Percentiles rank a stretch among this genome's conserved stretches.
These are phyloP conservation scores for Aspergillus pseudonomiae DNA, from an alignment of 2,329 filamentous ascomycete genomes.

Conservation along the genomic window DNA sequence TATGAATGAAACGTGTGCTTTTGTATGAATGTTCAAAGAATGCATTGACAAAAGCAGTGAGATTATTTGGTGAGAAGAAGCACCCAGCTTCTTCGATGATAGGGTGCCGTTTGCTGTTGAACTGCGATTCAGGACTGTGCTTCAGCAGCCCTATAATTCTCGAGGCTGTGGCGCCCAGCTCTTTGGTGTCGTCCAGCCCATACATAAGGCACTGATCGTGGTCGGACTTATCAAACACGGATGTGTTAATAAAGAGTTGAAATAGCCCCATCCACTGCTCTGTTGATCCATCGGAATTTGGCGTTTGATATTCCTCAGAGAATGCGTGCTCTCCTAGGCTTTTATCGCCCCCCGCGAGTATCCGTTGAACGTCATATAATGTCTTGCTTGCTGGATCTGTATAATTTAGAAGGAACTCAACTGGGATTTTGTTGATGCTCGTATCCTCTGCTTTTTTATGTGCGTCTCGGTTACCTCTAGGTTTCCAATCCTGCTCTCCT, in stretches of 20 bases:
- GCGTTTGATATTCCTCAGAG: neutral
- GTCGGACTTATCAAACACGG: neutral
- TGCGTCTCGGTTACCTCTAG: accelerated
- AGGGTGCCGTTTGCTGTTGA: accelerated
- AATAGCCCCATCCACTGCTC: neutral
- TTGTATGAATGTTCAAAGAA: neutral
- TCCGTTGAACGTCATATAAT: neutral
- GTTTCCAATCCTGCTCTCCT: neutral
- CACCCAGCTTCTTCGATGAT: neutral
- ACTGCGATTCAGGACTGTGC: accelerated
- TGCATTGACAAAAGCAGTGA: neutral
- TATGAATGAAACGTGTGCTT: neutral
- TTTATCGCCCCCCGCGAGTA: neutral
- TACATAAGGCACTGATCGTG: neutral
- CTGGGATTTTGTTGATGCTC: neutral
- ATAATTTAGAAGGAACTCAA: neutral
- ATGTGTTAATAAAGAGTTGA: neutral
- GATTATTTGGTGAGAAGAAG: neutral
- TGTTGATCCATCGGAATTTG: accelerated
- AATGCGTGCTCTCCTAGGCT: neutral
- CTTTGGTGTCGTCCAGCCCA: neutral
- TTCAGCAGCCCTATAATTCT: neutral
- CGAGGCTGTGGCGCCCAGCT: neutral
- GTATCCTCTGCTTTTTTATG: neutral
- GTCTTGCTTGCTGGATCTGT: neutral